Percentiles rank a stretch among this genome's conserved stretches.
phyloP scores from a whole-genome alignment of 1,284 basidiomycete genomes.

The Papiliotrema flavescens region DNA sequence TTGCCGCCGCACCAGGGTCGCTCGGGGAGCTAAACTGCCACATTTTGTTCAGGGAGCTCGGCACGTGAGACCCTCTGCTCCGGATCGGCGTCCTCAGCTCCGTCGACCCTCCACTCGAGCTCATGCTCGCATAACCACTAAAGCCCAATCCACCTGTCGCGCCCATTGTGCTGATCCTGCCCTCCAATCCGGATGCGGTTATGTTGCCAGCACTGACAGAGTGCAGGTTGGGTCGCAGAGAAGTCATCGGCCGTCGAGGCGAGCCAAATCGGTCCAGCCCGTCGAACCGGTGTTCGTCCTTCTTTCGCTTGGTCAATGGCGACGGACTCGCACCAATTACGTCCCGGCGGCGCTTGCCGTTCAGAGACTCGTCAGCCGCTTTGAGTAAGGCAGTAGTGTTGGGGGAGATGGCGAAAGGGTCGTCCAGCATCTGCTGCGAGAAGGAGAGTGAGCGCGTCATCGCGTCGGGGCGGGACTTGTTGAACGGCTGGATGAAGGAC shows the following conservation, averaged over 20 bases:
- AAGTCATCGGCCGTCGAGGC: neutral
- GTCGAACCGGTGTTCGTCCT: neutral
- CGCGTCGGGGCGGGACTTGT: constrained; percentile 1
- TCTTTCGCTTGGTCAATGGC: constrained; percentile 1
- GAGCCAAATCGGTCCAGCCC: neutral
- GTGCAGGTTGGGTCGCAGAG: neutral
- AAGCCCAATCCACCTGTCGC: neutral
- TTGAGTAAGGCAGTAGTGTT: neutral
- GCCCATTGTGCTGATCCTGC: neutral
- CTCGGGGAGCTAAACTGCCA: constrained; percentile 5
- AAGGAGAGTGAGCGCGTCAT: constrained; percentile 2
- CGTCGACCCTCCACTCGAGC: neutral
- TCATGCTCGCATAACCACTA: neutral
- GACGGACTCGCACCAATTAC: neutral
- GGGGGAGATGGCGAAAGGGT: constrained; percentile 2
- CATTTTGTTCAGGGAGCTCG: neutral
- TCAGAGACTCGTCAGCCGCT: neutral
- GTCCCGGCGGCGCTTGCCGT: too few relatives aligned
- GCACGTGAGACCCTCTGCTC: neutral
- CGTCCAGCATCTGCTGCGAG: neutral
- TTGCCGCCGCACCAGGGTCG: constrained; percentile 1
- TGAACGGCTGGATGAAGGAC: constrained; percentile 5
- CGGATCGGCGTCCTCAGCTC: neutral
- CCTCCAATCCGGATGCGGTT: too few relatives aligned
- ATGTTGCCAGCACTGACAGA: neutral